These are phyloP conservation scores for Rosa rugosa DNA, from an alignment of 306 rosid genomes.

Conservation along the genomic window DNA sequence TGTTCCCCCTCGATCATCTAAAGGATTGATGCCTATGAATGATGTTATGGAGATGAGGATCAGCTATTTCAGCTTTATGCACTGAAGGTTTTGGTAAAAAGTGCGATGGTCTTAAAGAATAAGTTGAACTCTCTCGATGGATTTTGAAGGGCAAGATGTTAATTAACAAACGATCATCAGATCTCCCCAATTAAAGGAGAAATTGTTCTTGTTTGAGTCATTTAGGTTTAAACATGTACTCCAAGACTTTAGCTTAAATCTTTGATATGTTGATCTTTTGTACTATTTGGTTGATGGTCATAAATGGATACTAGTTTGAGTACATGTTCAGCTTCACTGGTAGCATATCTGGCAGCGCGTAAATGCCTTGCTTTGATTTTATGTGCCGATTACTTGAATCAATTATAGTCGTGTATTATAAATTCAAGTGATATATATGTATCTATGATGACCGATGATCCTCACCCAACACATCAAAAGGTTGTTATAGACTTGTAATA, in stretches of 20 bases:
- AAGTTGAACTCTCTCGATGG: neutral
- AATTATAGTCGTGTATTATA: no score
- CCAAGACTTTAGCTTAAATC: no score
- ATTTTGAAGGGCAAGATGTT: neutral
- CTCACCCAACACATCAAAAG: no score
- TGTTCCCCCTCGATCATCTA: neutral
- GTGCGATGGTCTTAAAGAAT: slow-evolving; percentile 1
- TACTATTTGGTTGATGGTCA: no score
- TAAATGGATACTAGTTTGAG: neutral
- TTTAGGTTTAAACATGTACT: no score
- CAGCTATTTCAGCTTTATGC: neutral
- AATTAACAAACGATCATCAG: neutral
- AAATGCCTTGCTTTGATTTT: neutral
- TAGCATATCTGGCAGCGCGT: neutral
- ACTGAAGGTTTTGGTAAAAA: neutral
- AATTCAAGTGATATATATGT: no score
- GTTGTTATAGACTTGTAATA: no score
- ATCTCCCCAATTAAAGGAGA: neutral
- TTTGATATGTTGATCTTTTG: no score
- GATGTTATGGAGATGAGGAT: neutral
- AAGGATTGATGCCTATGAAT: neutral
- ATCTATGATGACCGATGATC: no score
- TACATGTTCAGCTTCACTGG: neutral
- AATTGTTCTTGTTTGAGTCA: neutral
- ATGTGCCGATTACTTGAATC: neutral